A percentile compares a stretch with the other conserved stretches of the same genome.
Conservation (phyloP, 768 basidiomycete species). For the Collybia sordida region DNA sequence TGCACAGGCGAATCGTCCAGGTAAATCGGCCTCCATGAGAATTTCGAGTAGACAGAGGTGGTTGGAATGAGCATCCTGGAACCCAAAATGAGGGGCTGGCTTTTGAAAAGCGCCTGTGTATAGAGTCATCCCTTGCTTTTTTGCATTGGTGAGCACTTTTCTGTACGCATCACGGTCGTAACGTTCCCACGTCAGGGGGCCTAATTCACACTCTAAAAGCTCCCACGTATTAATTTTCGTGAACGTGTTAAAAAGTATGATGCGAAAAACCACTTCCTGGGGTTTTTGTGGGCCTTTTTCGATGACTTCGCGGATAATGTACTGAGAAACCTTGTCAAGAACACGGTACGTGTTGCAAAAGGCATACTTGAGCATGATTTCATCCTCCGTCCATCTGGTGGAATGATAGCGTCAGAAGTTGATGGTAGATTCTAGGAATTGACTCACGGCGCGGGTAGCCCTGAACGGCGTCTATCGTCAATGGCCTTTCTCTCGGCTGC, state of each 20-base stretch:
- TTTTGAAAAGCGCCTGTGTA: slow-evolving; percentile 75
- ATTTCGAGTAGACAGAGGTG: slow-evolving; percentile 62
- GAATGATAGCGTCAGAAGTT: slow-evolving; percentile 4
- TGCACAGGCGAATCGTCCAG: slow-evolving; percentile 45
- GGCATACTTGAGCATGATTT: slow-evolving; percentile 49
- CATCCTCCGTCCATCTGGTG: slow-evolving; percentile 67
- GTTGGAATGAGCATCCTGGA: slow-evolving; percentile 47
- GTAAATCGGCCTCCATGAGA: slow-evolving; percentile 58
- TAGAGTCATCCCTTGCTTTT: slow-evolving; percentile 38
- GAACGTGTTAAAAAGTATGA: slow-evolving; percentile 70
- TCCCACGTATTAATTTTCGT: slow-evolving; percentile 76
- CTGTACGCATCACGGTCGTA: slow-evolving; percentile 57
- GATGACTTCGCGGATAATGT: slow-evolving; percentile 66
- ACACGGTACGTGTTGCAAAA: slow-evolving; percentile 81
- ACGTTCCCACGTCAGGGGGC: slow-evolving; percentile 58
- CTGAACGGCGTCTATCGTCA: slow-evolving; percentile 52
- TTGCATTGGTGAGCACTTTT: slow-evolving; percentile 45
- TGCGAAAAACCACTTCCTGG: slow-evolving; percentile 68
- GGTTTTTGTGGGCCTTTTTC: slow-evolving; percentile 61
- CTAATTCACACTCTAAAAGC: slow-evolving; percentile 48
- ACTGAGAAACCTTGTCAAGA: slow-evolving; percentile 70
- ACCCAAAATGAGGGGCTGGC: slow-evolving; percentile 59
- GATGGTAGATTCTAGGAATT: slow-evolving; percentile 21
- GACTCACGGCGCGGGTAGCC: slow-evolving; percentile 55
- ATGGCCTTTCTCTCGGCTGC: slow-evolving; percentile 58